Percentiles rank a stretch among this genome's conserved stretches.
phyloP scores from a whole-genome alignment of 768 basidiomycete genomes.

The Naganishia vaughanmartiniae region DNA sequence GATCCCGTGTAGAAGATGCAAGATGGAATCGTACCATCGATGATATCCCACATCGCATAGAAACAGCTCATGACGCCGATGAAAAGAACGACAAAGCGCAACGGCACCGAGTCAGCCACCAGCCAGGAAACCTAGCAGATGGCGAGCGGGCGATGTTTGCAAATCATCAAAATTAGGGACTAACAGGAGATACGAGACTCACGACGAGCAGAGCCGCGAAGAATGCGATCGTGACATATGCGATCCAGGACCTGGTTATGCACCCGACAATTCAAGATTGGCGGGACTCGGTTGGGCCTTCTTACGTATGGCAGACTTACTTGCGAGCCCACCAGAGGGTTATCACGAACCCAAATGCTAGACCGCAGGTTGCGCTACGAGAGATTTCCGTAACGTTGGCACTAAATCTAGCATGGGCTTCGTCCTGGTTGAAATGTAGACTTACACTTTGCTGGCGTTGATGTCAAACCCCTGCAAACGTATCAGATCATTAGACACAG shows the following conservation, averaged over 20 bases:
- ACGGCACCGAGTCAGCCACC: slow-evolving; percentile 44
- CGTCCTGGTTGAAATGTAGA: neutral
- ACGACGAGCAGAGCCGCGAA: slow-evolving; percentile 46
- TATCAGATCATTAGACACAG: slow-evolving; percentile 17
- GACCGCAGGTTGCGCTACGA: slow-evolving; percentile 40
- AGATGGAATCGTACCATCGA: slow-evolving; percentile 43
- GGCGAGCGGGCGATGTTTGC: neutral
- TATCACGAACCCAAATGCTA: slow-evolving; percentile 46
- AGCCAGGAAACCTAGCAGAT: slow-evolving; percentile 41
- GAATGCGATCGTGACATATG: slow-evolving; percentile 46
- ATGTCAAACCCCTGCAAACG: slow-evolving; percentile 46
- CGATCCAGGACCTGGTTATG: slow-evolving; percentile 38
- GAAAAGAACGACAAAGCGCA: slow-evolving; percentile 51
- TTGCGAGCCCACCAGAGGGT: slow-evolving; percentile 51
- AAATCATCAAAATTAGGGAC: neutral
- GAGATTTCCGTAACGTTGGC: neutral
- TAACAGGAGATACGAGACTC: slow-evolving; percentile 19
- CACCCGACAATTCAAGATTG: neutral
- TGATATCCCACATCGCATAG: slow-evolving; percentile 52
- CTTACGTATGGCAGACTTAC: neutral
- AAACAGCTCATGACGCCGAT: slow-evolving; percentile 53
- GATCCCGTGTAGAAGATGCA: neutral
- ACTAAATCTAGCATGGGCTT: neutral
- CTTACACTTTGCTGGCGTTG: slow-evolving; percentile 48
- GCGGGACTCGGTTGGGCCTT: neutral